phyloP scores from a whole-genome alignment of 129 eudicot genomes.

The Flaveria robusta region DNA sequence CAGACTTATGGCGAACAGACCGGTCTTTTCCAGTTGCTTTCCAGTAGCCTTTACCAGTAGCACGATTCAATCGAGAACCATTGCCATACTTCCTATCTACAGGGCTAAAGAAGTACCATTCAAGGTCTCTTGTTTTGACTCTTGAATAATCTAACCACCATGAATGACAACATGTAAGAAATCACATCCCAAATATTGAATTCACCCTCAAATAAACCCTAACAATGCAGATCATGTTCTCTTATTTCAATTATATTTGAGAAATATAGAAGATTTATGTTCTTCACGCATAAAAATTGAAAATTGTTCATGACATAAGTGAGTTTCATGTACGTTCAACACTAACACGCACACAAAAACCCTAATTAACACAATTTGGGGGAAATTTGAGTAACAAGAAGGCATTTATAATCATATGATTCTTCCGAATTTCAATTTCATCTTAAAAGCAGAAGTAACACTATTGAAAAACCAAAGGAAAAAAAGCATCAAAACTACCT shows the following conservation, averaged over 20 bases:
- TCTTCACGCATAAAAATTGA: too few species aligned
- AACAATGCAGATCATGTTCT: not conserved
- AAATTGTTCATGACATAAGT: too few species aligned
- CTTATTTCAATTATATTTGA: not conserved
- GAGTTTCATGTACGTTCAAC: not conserved
- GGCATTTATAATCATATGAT: not conserved
- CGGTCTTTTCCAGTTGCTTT: conserved; percentile 88
- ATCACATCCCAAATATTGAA: not conserved
- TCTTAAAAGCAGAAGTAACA: conserved; percentile 1
- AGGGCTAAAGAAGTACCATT: conserved; percentile 87
- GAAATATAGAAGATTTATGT: not conserved
- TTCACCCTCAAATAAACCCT: not conserved
- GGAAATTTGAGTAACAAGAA: conserved; percentile 16
- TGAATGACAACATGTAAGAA: conserved; percentile 17
- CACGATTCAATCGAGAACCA: conserved; percentile 79
- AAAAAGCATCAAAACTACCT: conserved; percentile 32
- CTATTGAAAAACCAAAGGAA: not conserved
- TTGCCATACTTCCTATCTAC: conserved; percentile 73
- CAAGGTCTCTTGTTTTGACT: conserved; percentile 71
- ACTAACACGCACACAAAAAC: not conserved
- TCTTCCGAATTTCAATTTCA: conserved; percentile 10
- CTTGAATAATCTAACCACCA: conserved; percentile 56
- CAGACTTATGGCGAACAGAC: conserved; percentile 55
- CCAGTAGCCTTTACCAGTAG: conserved; percentile 80
- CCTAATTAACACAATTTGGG: conserved; percentile 22